Evolutionary conservation across 2,329 filamentous ascomycete genomes (phyloP).

Genomic region (Myriosclerotinia scirpicola): DNA sequence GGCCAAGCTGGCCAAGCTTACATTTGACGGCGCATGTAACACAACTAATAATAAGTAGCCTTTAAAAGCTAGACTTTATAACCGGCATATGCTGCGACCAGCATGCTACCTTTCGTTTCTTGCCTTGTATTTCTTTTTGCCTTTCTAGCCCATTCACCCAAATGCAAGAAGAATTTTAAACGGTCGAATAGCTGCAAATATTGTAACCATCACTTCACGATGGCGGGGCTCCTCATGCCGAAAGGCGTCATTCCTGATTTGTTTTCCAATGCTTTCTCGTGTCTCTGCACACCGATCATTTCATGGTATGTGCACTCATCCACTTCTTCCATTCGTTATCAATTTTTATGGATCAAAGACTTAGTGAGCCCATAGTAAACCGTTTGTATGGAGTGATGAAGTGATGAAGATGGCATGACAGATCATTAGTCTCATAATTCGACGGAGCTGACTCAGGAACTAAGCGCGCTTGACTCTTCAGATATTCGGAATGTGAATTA

Average conservation of each 20-base stretch:
- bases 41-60: slow-evolving; percentile 1
- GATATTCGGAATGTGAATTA: slow-evolving; percentile 13
- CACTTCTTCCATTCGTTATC: slow-evolving; percentile 22
- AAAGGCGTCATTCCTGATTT: slow-evolving; percentile 22
- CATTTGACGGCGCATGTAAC: slow-evolving; percentile 17
- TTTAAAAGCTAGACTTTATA: background rate
- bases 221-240: slow-evolving; percentile 23
- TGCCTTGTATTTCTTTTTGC: background rate
- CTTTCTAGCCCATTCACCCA: background rate
- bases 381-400: slow-evolving; percentile 18
- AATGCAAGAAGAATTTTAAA: background rate
- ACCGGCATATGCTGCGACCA: slow-evolving; percentile 20
- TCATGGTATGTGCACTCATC: slow-evolving; percentile 10
- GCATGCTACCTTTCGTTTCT: background rate
- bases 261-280: slow-evolving; percentile 9
- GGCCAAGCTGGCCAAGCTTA: slow-evolving; percentile 16
- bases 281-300: slow-evolving; percentile 16
- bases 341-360: slow-evolving; percentile 8
- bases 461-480: slow-evolving; percentile 23
- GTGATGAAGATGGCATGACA: slow-evolving; percentile 19
- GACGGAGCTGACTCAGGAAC: background rate
- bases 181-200: background rate
- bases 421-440: slow-evolving; percentile 10
- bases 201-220: background rate
- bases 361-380: slow-evolving; percentile 9